Evolutionary conservation across 2,329 filamentous ascomycete genomes (phyloP).

Genomic region (Trichoderma lentiforme): DNA sequence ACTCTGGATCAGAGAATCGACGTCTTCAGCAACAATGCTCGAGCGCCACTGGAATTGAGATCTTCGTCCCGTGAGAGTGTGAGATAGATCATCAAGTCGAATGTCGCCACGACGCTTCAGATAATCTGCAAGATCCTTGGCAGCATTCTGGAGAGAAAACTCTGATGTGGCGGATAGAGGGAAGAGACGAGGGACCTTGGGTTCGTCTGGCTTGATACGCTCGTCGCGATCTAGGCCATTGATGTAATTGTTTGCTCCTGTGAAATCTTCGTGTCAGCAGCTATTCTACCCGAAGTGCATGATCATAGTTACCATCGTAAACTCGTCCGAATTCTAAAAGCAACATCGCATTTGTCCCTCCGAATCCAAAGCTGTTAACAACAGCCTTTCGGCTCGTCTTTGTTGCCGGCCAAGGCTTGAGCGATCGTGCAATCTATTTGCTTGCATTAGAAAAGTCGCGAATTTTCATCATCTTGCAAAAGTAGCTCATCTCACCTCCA

Average conservation of each 20-base stretch:
- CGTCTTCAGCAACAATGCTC: not conserved
- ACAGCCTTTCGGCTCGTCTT: constrained; percentile 17
- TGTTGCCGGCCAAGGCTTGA: not conserved
- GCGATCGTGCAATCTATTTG: not conserved
- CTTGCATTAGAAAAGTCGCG: not conserved
- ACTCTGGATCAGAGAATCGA: not conserved
- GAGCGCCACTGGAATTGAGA: constrained; percentile 4
- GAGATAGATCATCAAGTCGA: not conserved
- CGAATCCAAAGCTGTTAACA: constrained; percentile 57
- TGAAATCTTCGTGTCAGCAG: not conserved
- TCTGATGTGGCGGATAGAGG: not conserved
- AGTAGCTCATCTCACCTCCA: not conserved
- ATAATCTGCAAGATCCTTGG: not conserved
- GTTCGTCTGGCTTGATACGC: not conserved
- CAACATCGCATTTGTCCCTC: constrained; percentile 51
- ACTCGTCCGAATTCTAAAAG: constrained; percentile 30
- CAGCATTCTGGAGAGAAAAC: not conserved
- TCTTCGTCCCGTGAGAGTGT: not conserved
- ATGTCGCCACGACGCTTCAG: not conserved
- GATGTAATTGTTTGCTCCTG: not conserved
- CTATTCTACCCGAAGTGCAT: too few species aligned
- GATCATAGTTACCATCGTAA: not conserved
- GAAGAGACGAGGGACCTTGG: not conserved
- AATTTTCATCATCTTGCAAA: too few species aligned
- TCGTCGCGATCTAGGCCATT: not conserved